Evolutionary conservation across 192 early-diverging fungal genomes (phyloP).

Genomic region (Entomortierella chlamydospora): DNA sequence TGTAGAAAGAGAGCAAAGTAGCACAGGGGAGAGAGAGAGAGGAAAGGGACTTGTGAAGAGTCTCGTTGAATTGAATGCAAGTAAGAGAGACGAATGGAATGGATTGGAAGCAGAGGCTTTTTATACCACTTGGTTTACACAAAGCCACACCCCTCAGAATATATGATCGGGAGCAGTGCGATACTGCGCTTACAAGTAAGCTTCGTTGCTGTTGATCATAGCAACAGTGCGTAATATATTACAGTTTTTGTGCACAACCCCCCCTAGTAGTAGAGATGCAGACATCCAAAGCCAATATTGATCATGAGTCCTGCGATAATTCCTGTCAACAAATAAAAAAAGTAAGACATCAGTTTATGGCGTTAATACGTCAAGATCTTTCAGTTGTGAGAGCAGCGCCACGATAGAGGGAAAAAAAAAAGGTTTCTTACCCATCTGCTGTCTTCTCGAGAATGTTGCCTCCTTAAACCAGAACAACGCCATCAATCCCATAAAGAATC

Average conservation of each 20-base stretch:
- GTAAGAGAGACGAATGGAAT: background rate
- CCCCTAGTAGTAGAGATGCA: constrained; percentile 60
- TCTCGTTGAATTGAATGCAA: background rate
- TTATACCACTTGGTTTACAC: background rate
- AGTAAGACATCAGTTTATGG: constrained; percentile 8
- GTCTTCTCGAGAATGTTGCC: constrained; percentile 60
- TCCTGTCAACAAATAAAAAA: constrained; percentile 23
- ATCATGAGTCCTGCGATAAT: constrained; percentile 64
- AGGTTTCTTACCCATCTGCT: constrained; percentile 60
- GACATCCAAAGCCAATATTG: constrained; percentile 63
- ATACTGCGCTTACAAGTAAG: no score
- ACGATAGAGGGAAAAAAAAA: background rate
- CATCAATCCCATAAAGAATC: constrained; percentile 67
- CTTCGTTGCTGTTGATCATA: no score
- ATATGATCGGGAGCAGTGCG: no score
- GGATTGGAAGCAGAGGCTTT: no score
- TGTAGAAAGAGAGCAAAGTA: background rate
- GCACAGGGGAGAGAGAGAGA: background rate
- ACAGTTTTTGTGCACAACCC: no score
- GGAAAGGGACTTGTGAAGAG: background rate
- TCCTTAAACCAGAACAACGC: constrained; percentile 67
- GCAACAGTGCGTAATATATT: no score
- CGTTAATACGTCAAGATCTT: no score
- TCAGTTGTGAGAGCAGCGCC: no score
- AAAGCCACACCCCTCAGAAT: background rate